A percentile compares a stretch with the other conserved stretches of the same genome.
Evolutionary conservation across 306 rosid genomes (phyloP).

Genomic region (Prunus mume): DNA sequence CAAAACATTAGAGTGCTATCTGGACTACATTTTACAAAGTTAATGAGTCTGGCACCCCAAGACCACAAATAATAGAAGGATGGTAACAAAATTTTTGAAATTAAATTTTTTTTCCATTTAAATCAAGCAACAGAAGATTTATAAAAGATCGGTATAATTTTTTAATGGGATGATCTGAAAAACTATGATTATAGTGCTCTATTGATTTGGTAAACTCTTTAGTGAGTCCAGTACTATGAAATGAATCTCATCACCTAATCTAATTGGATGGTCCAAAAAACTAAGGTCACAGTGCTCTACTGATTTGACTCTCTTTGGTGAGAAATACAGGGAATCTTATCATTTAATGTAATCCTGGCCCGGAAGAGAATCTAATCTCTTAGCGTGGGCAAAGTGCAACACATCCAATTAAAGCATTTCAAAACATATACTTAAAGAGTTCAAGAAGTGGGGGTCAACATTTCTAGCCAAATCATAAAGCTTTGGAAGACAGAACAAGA

Average conservation of each 20-base stretch:
- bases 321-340: not conserved
- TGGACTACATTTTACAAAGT: too few relatives aligned
- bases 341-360: not conserved
- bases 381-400: too few relatives aligned
- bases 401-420: not conserved
- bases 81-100: too few relatives aligned
- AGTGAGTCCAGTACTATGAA: too few relatives aligned
- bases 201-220: too few relatives aligned
- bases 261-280: not conserved
- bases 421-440: not conserved
- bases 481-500: not conserved
- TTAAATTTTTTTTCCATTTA: fast-evolving
- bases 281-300: not conserved
- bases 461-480: not conserved
- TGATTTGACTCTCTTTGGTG: not conserved
- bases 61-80: too few relatives aligned
- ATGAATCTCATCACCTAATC: not conserved
- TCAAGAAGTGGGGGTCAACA: not conserved
- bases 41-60: too few relatives aligned
- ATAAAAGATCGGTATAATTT: too few relatives aligned
- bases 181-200: too few relatives aligned
- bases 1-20: too few relatives aligned
- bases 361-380: not conserved
- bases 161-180: too few relatives aligned
- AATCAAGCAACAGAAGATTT: too few relatives aligned